Percentiles rank a stretch among this genome's conserved stretches.
Evolutionary conservation across 805 yeast species (phyloP).

Genomic region (Zygosaccharomyces pseudorouxii): DNA sequence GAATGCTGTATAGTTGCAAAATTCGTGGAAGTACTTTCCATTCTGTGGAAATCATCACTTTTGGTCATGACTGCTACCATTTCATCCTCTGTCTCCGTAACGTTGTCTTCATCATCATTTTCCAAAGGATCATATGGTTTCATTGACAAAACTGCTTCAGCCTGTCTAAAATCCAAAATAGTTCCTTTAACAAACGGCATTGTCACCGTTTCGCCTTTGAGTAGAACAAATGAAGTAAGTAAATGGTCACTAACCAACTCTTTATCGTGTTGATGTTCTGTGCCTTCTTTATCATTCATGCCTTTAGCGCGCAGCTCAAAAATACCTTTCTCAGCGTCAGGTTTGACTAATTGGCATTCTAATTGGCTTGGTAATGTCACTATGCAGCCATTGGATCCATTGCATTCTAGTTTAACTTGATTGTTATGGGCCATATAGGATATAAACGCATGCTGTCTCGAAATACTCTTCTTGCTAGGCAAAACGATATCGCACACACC

Average conservation of each 20-base stretch:
- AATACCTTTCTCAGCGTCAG: constrained; percentile 16
- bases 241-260: constrained; percentile 17
- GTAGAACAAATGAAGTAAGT: constrained; percentile 37
- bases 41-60: constrained; percentile 20
- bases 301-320: constrained; percentile 24
- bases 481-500: constrained; percentile 30
- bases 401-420: constrained; percentile 55
- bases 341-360: constrained; percentile 31
- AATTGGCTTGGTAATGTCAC: constrained; percentile 54
- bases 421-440: constrained; percentile 40
- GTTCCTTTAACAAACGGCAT: constrained; percentile 62
- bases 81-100: constrained; percentile 39
- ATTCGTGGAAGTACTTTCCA: constrained; percentile 18
- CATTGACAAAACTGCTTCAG: constrained; percentile 51
- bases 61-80: constrained; percentile 24
- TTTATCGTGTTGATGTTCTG: constrained; percentile 10
- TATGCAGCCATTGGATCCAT: constrained; percentile 78
- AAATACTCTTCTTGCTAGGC: constrained; percentile 32
- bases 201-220: constrained; percentile 56
- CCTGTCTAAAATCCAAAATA: constrained; percentile 54
- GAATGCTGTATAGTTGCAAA: constrained; percentile 14
- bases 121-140: constrained; percentile 40
- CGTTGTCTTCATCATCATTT: constrained; percentile 43
- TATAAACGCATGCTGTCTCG: constrained; percentile 34
- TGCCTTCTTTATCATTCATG: constrained; percentile 4